Conservation (phyloP, 129 eudicot genomes). For the Flaveria bidentis region DNA sequence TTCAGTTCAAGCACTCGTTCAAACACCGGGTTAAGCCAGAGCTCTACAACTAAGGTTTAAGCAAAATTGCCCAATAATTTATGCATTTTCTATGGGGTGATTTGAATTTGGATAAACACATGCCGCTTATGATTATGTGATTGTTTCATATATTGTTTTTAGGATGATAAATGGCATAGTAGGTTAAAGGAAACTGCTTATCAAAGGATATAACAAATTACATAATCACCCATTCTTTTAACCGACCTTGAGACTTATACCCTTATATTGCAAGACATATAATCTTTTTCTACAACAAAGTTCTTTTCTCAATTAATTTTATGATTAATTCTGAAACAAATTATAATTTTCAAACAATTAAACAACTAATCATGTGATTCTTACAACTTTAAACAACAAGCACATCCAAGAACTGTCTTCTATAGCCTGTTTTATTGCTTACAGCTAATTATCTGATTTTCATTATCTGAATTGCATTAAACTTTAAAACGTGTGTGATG, state of each 20-base stretch:
- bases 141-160: neutral
- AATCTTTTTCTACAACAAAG: conserved; percentile 1
- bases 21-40: conserved; percentile 35
- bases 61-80: neutral
- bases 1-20: conserved; percentile 42
- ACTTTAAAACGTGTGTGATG: neutral
- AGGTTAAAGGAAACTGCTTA: neutral
- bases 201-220: neutral
- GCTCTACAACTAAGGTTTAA: conserved; percentile 48
- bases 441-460: neutral
- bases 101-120: neutral
- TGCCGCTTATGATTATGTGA: neutral
- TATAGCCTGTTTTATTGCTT: neutral
- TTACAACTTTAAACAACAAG: neutral
- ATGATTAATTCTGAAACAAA: neutral
- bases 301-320: neutral
- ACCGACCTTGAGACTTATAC: neutral
- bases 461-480: neutral
- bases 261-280: neutral
- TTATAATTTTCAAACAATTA: neutral
- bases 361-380: neutral
- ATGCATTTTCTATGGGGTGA: neutral
- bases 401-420: neutral
- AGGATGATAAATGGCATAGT: neutral
- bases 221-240: neutral